Evolutionary conservation across 805 yeast species (phyloP).

Genomic region (Spathaspora hagerdaliae): DNA sequence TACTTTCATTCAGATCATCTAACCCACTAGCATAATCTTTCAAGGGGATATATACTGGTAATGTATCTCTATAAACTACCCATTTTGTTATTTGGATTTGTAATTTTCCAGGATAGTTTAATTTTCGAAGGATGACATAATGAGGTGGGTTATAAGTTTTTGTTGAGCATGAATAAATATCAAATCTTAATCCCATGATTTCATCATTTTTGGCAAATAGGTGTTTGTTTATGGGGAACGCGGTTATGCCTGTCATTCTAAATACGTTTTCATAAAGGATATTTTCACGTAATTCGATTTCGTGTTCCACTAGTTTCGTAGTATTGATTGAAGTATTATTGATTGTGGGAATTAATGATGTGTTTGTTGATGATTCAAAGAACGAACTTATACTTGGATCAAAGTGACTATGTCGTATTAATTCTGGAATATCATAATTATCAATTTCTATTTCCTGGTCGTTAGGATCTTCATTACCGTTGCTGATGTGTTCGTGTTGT

Average conservation of each 20-base stretch:
- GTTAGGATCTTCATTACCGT: no score
- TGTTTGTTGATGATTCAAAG: constrained; percentile 9
- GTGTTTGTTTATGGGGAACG: constrained; percentile 44
- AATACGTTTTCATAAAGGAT: constrained; percentile 44
- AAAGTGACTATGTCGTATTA: constrained; percentile 24
- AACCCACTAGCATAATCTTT: constrained; percentile 12
- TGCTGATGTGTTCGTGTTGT: neutral
- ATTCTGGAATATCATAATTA: constrained; percentile 11
- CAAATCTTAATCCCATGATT: constrained; percentile 50
- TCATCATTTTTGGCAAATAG: constrained; percentile 23
- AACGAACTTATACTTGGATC: constrained; percentile 24
- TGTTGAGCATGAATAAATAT: constrained; percentile 24
- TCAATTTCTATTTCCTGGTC: neutral
- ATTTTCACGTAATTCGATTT: constrained; percentile 19
- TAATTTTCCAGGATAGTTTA: constrained; percentile 3
- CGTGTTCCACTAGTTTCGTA: neutral
- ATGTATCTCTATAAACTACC: constrained; percentile 32
- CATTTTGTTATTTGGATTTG: constrained; percentile 12
- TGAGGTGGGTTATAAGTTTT: constrained; percentile 38
- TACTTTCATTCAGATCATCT: constrained; percentile 7
- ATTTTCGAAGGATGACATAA: constrained; percentile 39
- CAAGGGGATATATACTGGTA: constrained; percentile 30
- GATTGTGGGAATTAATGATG: neutral
- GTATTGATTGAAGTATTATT: neutral
- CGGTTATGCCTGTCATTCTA: constrained; percentile 48